Evolutionary conservation across 2,329 filamentous ascomycete species (phyloP), one percentile per base, ranked within the genome.

Genomic region (Metarhizium sp.): DNA sequence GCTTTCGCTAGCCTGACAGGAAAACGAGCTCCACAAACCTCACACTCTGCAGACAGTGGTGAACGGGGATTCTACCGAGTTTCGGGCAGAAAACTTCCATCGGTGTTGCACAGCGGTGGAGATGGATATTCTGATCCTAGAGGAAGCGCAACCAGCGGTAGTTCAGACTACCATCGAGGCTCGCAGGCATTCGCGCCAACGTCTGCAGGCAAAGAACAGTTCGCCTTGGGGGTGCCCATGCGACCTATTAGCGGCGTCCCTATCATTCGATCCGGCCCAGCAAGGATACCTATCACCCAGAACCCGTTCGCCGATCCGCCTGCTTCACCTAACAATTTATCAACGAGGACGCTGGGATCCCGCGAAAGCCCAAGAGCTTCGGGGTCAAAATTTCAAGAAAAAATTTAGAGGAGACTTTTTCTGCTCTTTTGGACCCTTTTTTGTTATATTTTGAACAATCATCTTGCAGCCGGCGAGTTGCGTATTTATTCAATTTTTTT

Each of bases 241-340:
- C 75, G 80, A 49, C 80, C 80, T 34, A 76, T 80, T 54, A 84
- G 81, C 63, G 81, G 82, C 10, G 71, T 84, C 4, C 77, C 79
- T n/a, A 73, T 84, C 36, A 78, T 84, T 64, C 76, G 83, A 58
- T 78, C 81, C n/a, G 81, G 85, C n/a, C 85, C 85, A 16, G 82
- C 79, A 18, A 78, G 83, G 54, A 84, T 81, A 3, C 80, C 85
- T 1, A 71, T 86, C 16, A 78, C 80, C 56, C 78, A 81, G 51
- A 76, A 73, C 29, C 78, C 79, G 0, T 80, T 80, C 55, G 62
- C 69, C 30, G 62, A 62, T 46, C 62, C 20, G 54, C 65, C 30
- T 60, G 66, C 14, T 55, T 66, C 56, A 55, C 58, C 57, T 14
- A 61, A 64, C n/a, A 54, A 34, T 38, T 13, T 46, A 54, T 51